Base-by-base conservation (phyloP, 2,329 filamentous ascomycete genomes). In the Calonectria henricotiae region DNA sequence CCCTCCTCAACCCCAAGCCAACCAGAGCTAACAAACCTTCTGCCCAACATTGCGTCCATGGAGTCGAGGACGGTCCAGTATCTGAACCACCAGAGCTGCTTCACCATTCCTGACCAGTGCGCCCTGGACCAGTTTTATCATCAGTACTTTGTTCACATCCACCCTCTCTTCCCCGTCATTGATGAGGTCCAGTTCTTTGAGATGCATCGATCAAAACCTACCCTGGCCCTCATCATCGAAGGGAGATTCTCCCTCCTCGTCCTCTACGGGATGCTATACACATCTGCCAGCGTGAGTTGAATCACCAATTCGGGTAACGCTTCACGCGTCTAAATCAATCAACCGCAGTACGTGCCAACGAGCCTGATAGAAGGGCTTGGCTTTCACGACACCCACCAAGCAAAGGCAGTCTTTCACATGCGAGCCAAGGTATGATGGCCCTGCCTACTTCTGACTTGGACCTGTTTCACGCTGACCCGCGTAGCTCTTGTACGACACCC, bases 221-320 rank as follows among this genome's bases (percentile, higher is more conserved):
- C 66, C 2, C 44, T 46, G 13, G 66, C 54, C 32, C 60, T 68
- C 11, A 47, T 68, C 37, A 62, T 62, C 9, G 54, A 51, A 12
- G 66, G 60, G 11, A 39, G 44, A 13, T 39, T 68, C 37, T 68
- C 66, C 25, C 66, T 68, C n/a, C 60, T 63, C 3, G 35, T 68
- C 20, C 15, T 68, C 1, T 68, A 68, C 23, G 66, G 66, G 12
- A 68, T 68, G 9, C 35, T 68, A 15, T 68, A 68, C 47, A 68
- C 66, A 5, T 68, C 66, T 46, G 58, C 66, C n/a, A 68, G 66
- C 35, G 66, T 68, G 54, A 63, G 66, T 61, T 6, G 35, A n/a
- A 13, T 20, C 13, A 20, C 20, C 44, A 20, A 35, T 44, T 25
- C 15, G 41, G n/a, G 32, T 25, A 30, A 5, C 7, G 17, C 30